phyloP scores from a whole-genome alignment of 2,329 filamentous ascomycete genomes.

The Aspergillus thermomutatus region DNA sequence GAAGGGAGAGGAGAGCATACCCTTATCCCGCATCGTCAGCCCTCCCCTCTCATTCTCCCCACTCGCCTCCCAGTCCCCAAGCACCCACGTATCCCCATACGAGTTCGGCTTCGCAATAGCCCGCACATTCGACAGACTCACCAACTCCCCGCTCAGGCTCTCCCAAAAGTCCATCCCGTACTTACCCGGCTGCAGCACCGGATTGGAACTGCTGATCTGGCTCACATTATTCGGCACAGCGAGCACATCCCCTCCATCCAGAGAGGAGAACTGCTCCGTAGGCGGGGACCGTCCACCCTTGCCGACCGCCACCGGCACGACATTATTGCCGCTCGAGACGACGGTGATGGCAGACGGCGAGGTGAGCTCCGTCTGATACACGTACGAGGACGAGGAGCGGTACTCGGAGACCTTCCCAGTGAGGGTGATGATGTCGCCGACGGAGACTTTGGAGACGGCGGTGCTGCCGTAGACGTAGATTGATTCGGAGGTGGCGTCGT shows the following conservation, averaged over 20 bases:
- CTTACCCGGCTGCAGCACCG: slow-evolving; percentile 55
- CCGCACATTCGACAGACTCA: slow-evolving; percentile 57
- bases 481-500: slow-evolving; percentile 59
- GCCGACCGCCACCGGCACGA: slow-evolving; percentile 60
- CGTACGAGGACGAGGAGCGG: slow-evolving; percentile 54
- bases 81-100: slow-evolving; percentile 67
- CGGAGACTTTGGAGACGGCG: slow-evolving; percentile 50
- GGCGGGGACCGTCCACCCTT: slow-evolving; percentile 57
- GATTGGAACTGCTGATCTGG: slow-evolving; percentile 58
- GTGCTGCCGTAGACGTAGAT: slow-evolving; percentile 61
- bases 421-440: slow-evolving; percentile 62
- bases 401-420: slow-evolving; percentile 60
- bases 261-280: slow-evolving; percentile 56
- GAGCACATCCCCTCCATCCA: slow-evolving; percentile 66
- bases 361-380: slow-evolving; percentile 63
- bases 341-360: slow-evolving; percentile 53
- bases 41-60: slow-evolving; percentile 63
- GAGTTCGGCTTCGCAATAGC: slow-evolving; percentile 60
- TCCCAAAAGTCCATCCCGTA: slow-evolving; percentile 75
- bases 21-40: slow-evolving; percentile 58
- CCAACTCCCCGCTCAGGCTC: slow-evolving; percentile 63
- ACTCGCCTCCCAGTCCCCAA: slow-evolving; percentile 62
- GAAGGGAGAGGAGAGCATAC: slow-evolving; percentile 29
- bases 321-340: slow-evolving; percentile 52
- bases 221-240: slow-evolving; percentile 60